Evolutionary conservation across 2,329 filamentous ascomycete species (phyloP).

Genomic region (Paraphoma chrysanthemicola): DNA sequence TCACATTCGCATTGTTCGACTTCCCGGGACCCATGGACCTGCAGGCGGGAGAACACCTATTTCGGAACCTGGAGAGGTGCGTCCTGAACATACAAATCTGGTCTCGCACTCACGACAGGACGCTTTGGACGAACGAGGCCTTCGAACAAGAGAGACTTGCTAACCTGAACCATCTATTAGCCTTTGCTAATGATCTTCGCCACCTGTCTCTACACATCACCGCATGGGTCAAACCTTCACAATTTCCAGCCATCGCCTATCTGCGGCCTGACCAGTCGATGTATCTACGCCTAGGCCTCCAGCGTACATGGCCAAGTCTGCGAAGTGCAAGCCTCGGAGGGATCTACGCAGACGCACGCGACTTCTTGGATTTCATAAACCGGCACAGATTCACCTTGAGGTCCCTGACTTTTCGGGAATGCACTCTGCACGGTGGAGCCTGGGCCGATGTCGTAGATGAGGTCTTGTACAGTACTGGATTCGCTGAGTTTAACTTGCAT

Average conservation of each 20-base stretch:
- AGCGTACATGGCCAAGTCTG: conserved; percentile 29
- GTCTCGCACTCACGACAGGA: neutral
- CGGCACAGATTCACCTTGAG: conserved; percentile 29
- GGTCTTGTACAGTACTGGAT: conserved; percentile 24
- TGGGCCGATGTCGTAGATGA: conserved; percentile 39
- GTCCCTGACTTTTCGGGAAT: conserved; percentile 17
- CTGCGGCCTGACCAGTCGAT: neutral
- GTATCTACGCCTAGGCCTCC: conserved; percentile 17
- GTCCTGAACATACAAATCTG: conserved; percentile 17
- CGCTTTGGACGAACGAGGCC: neutral
- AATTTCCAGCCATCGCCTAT: neutral
- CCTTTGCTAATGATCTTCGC: conserved; percentile 20
- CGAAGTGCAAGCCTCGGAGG: conserved; percentile 28
- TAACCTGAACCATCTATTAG: conserved; percentile 25
- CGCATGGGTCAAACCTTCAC: conserved; percentile 11
- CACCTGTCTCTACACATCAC: conserved; percentile 25
- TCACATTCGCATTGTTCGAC: conserved; percentile 26
- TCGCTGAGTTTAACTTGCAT: conserved; percentile 24
- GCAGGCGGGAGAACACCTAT: conserved; percentile 28
- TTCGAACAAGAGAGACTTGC: conserved; percentile 5
- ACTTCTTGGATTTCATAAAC: conserved; percentile 24
- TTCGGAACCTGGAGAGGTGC: conserved; percentile 26
- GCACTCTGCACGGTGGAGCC: conserved; percentile 19
- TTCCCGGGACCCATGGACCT: conserved; percentile 19
- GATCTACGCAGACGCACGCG: conserved; percentile 19